Evolutionary conservation across 257 asterid species (phyloP), one percentile per base, ranked within the genome.

Genomic region (Capsicum pubescens): DNA sequence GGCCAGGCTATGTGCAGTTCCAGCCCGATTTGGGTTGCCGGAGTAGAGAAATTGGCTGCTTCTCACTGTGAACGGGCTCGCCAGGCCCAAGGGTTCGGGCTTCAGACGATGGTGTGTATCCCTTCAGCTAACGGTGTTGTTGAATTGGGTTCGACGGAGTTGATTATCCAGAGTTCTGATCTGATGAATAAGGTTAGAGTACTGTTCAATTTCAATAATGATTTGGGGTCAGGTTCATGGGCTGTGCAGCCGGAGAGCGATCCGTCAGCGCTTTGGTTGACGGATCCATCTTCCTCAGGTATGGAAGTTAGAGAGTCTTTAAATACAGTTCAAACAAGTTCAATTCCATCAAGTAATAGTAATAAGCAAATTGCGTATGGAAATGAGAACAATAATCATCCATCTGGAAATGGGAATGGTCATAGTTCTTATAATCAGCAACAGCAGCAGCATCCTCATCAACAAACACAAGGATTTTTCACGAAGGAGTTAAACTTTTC

Each of bases 111-210:
- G 84, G 89, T 83, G 1, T 86, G 86, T 39, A 79, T 86, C 17
- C 91, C 91, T 0, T 82, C 83, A 19, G 60, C 85, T 1, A 80
- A 84, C 32, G 89, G 87, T 9, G 89, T 88, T 32, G 87, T 88
- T n/a, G 89, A 88, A 83, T 80, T 88, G 54, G 91, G 91, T 14
- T 88, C 88, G 5, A 84, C 88, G 0, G 88, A 85, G 9, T 32
- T 83, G 84, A 88, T 86, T 13, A 76, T 61, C 58, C 83, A 79
- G 79, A 84, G 79, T 19, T 80, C 68, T 61, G 87, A 86, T 86
- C 77, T 84, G 54, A 60, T 84, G 82, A 83, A 86, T 63, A 88
- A 84, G 84, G 88, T 86, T 58, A 84, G 85, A 57, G 46, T 77
- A 52, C 60, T 84, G 80, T 88, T 86, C 66, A 84, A 86, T 71